Base-by-base conservation (phyloP, 2,329 filamentous ascomycete species). In the Verticillium tricorpus region DNA sequence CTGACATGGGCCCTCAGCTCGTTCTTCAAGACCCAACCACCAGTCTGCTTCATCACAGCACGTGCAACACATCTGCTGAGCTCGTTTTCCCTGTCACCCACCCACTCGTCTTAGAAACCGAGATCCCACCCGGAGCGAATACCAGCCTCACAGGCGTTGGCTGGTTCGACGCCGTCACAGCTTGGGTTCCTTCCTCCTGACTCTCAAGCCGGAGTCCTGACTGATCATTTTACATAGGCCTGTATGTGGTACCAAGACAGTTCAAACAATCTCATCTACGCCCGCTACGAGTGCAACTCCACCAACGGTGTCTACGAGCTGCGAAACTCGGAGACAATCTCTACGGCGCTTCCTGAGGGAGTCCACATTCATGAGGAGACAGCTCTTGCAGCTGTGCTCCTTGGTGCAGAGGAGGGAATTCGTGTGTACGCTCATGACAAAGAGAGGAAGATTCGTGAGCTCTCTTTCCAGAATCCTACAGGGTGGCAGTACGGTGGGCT, bases 381-480 rank as follows among this genome's bases (percentile, higher is more conserved):
- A 0, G 73, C 71, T 3, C 61, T 78, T 14, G 64, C 71, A 6
- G 69, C 66, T 1, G 64, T 75, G 4, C 63, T 76, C n/a, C 69
- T 77, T 8, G 72, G 73, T 15, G 61, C 62, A 1, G 65, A 65
- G 7, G 62, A 67, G 2, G 76, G 75, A 28, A 77, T 77, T 55
- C 74, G 76, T 12, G 66, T 78, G 14, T 77, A 72, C 65, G 78
- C 72, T 61, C 75, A 77, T 64, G 75, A 75, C 62, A 59, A 68
- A 31, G 60, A 71, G 32, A 70, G 67, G 19, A 65, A 63, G 7
- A 61, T 77, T 57, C 75, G 73, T 31, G 64, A 71, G 57, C 62
- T 78, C 15, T 64, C 66, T 7, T 78, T 76, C 60, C 71, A 68
- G 2, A 58, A 40, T 4, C 61, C 63, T 7, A 66, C 64, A 4